Evolutionary conservation across 2,329 filamentous ascomycete genomes (phyloP), one percentile per base, ranked within the genome.

Genomic region (Sphaerulina vaccinii): DNA sequence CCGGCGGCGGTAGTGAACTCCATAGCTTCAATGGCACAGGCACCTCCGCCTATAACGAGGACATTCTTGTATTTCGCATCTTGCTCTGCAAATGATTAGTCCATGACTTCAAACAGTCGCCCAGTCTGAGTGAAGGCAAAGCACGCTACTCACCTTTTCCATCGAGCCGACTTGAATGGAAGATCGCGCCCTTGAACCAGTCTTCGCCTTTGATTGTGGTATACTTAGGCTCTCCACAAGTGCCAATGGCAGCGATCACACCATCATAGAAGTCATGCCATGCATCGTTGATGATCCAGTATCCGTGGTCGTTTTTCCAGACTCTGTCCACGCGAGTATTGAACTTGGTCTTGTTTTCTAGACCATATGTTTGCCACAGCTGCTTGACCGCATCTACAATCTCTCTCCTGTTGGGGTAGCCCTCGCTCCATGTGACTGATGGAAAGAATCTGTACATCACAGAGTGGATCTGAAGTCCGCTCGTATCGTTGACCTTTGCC

Each of bases 401-500:
- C 68, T 91, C 83, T 57, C 85, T 74, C 43, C 87, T 84, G 55
- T 85, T 79, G 0, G 90, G 90, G 64, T 95, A 95, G n/a, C 87
- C 87, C 23, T 77, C 74, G 27, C 80, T 75, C 83, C 87, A 95
- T 55, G 80, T 77, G 1, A 95, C 82, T 0, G 86, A 87, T 0
- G 90, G 90, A 60, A 92, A 87, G 67, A 95, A 95, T 18, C 89
- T 82, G 69, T 92, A 95, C 88, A 93, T 93, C 52, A 91, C 69
- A 16, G 84, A 88, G 68, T 95, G 88, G 18, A 95, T 91, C 64
- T 93, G 88, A 0, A 95, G 78, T 13, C 87, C 83, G 0, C 87
- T 91, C 0, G 87, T 91, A 45, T 87, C 87, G 72, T 93, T 92
- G 29, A 93, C 52, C 22, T 54, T 53, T 13, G 62, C 63, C 65